phyloP scores from a whole-genome alignment of 306 rosid species.

The Castanea crenata region DNA sequence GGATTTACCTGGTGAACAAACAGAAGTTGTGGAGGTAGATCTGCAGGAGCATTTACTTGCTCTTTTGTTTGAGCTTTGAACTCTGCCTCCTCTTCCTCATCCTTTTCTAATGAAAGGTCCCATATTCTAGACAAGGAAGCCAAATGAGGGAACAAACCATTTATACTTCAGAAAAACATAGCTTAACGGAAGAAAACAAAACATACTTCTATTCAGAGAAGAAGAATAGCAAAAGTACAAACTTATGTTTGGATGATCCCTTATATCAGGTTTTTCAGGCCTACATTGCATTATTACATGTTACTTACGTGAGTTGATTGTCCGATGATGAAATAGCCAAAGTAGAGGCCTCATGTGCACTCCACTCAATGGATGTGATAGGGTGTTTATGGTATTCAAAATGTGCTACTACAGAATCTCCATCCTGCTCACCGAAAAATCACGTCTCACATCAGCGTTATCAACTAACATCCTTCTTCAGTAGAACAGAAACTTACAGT shows the following conservation, averaged over 20 bases:
- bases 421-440: constrained; percentile 47
- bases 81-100: constrained; percentile 94
- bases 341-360: constrained; percentile 91
- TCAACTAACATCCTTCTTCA: not conserved
- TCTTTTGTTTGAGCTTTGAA: constrained; percentile 79
- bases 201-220: not conserved
- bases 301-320: constrained; percentile 89
- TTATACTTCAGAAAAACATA: not conserved
- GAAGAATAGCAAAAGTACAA: not conserved
- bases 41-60: constrained; percentile 78
- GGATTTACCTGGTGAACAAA: constrained; percentile 82
- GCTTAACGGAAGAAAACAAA: not conserved
- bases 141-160: constrained; percentile 7
- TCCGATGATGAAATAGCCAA: constrained; percentile 88
- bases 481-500: not conserved
- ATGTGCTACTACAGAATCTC: constrained; percentile 84
- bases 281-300: not conserved
- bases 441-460: not conserved
- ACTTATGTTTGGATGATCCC: not conserved
- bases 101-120: constrained; percentile 94
- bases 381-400: constrained; percentile 86
- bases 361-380: constrained; percentile 93
- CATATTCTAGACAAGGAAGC: constrained; percentile 63
- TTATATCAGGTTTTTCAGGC: not conserved
- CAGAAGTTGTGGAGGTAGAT: constrained; percentile 94